A percentile compares a stretch with the other conserved stretches of the same genome.
Evolutionary conservation across 345 rosid genomes (phyloP).

Genomic region (Boechera stricta): DNA sequence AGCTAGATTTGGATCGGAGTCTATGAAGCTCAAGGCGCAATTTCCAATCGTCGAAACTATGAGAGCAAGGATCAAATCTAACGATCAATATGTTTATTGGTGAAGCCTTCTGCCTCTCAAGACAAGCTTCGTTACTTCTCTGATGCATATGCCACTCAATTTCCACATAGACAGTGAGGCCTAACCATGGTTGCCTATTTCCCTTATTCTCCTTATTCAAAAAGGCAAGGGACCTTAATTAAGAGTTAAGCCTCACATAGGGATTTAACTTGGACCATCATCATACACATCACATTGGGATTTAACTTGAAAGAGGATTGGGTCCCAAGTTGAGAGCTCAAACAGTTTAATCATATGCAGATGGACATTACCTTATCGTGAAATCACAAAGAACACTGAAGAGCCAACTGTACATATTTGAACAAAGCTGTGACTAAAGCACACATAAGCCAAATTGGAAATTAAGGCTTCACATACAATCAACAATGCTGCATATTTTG

Average conservation of each 20-base stretch:
- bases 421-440: constrained; percentile 20
- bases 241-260: neutral
- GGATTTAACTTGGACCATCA: neutral
- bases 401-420: neutral
- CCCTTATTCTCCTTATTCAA: no score
- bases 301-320: neutral
- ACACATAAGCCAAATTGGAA: constrained; percentile 24
- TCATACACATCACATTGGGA: neutral
- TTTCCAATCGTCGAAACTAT: no score
- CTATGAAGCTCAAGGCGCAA: no score
- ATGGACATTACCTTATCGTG: neutral
- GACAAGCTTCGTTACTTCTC: no score
- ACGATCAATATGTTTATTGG: no score
- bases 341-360: constrained; percentile 2
- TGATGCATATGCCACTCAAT: no score
- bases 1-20: no score
- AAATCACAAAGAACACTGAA: neutral
- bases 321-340: neutral
- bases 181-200: no score
- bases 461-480: neutral
- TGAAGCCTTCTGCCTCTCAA: neutral
- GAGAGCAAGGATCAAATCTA: no score
- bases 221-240: no score
- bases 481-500: constrained; percentile 22
- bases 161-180: no score